Base-by-base conservation (phyloP, 2,329 filamentous ascomycete species). In the Apiospora arundinis region DNA sequence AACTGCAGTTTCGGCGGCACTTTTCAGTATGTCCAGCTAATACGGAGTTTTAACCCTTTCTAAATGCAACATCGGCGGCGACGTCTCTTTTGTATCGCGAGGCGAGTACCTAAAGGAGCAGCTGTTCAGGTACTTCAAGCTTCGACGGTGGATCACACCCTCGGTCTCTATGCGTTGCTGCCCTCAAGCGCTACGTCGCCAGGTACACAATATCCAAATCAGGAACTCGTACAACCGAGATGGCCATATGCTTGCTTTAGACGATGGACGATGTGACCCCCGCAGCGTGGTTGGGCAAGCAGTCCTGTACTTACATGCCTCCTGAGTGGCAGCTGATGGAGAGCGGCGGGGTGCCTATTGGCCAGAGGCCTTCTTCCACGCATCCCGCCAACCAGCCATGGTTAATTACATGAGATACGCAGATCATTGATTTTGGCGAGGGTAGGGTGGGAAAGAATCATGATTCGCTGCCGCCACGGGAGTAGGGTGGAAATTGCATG, bases 11-110 rank as follows among this genome's bases (percentile, higher is more conserved):
- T 25, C 42, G 56, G 49, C 28, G 16, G 46, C 46, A 49, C 25
- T 56, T 70, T 68, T 68, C 49, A 40, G 65, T 60, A 71, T 70
- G 28, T 66, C 63, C 18, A 18, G 45, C 45, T 69, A 56, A 69
- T 67, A 60, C 70, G 52, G 52, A 37, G 52, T 49, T 40, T 70
- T 70, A 32, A 46, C 56, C 45, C 71, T 48, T 69, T 68, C 68
- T 49, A 70, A 70, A 74, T 75, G 74, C 73, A 75, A 76, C 74
- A 48, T 74, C 72, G 71, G 72, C 69, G 70, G 70, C 56, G 70
- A 70, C 67, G 46, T 42, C 52, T 69, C 66, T 67, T 49, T 70
- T 65, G 45, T 67, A 63, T 63, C 32, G 32, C 32, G 56, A 40
- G 56, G 32, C 56, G 56, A 9, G 32, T 12, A 5, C 56, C 56